phyloP scores from a whole-genome alignment of 2,329 filamentous ascomycete genomes.

The Exophiala mesophila region DNA sequence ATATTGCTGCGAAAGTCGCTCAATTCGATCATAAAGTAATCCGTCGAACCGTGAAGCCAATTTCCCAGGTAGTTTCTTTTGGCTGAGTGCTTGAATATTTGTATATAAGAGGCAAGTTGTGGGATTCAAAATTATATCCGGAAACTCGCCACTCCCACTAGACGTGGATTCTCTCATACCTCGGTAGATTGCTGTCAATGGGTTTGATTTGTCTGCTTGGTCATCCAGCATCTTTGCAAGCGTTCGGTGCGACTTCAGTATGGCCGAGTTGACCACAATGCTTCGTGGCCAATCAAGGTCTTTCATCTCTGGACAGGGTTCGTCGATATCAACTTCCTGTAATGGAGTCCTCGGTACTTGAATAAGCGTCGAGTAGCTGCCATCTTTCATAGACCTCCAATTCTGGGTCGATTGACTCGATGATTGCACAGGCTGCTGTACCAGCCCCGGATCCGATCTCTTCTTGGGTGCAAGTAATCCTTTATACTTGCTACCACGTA shows the following conservation, averaged over 20 bases:
- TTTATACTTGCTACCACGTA: conserved; percentile 25
- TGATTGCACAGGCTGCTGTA: conserved; percentile 22
- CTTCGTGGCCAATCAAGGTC: conserved; percentile 6
- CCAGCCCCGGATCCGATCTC: not conserved
- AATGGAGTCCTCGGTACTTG: conserved; percentile 11
- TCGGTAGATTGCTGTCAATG: conserved; percentile 26
- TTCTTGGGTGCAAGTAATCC: not conserved
- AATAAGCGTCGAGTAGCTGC: not conserved
- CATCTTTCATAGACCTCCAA: not conserved
- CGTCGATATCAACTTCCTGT: not conserved
- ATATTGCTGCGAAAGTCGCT: conserved; percentile 54
- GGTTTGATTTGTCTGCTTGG: conserved; percentile 1
- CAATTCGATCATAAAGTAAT: conserved; percentile 53
- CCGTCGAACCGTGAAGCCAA: conserved; percentile 33
- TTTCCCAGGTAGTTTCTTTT: conserved; percentile 64
- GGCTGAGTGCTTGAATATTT: conserved; percentile 66
- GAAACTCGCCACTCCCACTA: conserved; percentile 45
- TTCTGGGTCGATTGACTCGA: not conserved
- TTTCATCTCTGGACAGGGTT: not conserved
- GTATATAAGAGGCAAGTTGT: conserved; percentile 65
- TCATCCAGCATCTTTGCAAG: conserved; percentile 17
- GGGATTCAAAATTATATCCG: conserved; percentile 69
- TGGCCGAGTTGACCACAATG: conserved; percentile 18
- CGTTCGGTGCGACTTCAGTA: conserved; percentile 10
- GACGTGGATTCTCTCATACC: conserved; percentile 15